Base-by-base conservation (phyloP, 306 rosid species). In the Glycine tomentella region DNA sequence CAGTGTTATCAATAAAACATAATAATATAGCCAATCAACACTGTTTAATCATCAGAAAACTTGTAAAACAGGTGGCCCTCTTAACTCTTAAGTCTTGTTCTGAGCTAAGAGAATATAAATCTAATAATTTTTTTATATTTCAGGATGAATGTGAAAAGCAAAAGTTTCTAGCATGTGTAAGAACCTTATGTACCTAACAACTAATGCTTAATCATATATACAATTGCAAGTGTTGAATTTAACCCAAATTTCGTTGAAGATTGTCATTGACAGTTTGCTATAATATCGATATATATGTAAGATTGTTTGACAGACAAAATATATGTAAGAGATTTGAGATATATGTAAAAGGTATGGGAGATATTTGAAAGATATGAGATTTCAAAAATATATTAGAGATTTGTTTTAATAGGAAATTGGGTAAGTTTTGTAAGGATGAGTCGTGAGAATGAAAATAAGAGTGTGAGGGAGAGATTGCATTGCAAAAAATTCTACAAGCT, bases 11-110 rank as follows among this genome's bases (percentile, higher is more conserved):
- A 34, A 16, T 65, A 66, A 56, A 79, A 69, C 40, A 74, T 57
- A 74, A 68, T 34, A 70, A 36, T 12, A 55, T 36, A 48, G 42
- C 11, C 53, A 70, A 80, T 31, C 20, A 79, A n/a, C 64, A 66
- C 52, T 10, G 40, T 55, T 68, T 50, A 51, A 34, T 50, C 50
- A 55, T 45, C 20, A 55, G 9, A 44, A 55, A 51, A 25, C 44
- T 12, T 67, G 56, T 42, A 15, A 71, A 80, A 15, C 55, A 8
- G 57, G 75, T 42, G 44, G 0, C 11, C 52, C 38, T 25, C 31
- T 25, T 25, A 25, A 25, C 31, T 25, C 59, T 9, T 58, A 16
- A 12, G 59, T 36, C 46, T 20, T 50, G 36, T 44, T 74, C 34
- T 34, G 64, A 48, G 61, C 5, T 8, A 69, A 61, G 72, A 59